Base-by-base conservation (phyloP, 2,329 filamentous ascomycete genomes). In the Fusarium hainanense region DNA sequence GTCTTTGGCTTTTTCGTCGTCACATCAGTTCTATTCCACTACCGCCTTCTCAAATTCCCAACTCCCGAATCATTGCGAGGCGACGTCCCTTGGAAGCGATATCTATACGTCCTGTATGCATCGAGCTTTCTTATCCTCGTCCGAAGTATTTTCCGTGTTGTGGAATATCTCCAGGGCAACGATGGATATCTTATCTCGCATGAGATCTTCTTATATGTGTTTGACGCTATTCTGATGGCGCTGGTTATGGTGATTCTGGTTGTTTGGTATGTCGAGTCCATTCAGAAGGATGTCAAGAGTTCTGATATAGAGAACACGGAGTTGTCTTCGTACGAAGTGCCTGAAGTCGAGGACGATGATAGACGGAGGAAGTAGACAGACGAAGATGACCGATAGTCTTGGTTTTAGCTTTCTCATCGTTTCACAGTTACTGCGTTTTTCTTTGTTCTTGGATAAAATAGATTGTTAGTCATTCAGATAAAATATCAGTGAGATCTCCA, bases 1-100 rank as follows among this genome's bases (percentile, higher is more conserved):
- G 14, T 63, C 2, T 63, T 63, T 14, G 61, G 61, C 2, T 63
- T 63, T 7, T 63, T 63, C 14, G 61, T 63, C 3, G 7, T 63
- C 4, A 63, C 58, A 1, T 63, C 61, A 2, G 32, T 63, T 6
- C 20, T 63, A 4, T 63, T 63, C 6, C 61, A 63, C 30, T n/a
- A 14, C 2, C 58, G 61, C 6, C 14, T 63, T 3, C 10, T 7
- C 3, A 40, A 34, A 27, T 40, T 7, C 12, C 50, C 58, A 3
- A 63, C 58, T 3, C 1, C 25, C 20, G 58, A 63, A 11, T 57
- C 61, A 7, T 7, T 32, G 4, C 49, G 43, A 13, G 61, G 50
- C 7, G 28, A 49, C 2, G 20, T 58, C 1, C 61, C 61, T 0
- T 63, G 61, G 50, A n/a, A 27, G 12, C 28, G 58, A 23, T 63